Evolutionary conservation across 2,329 filamentous ascomycete genomes (phyloP), one percentile per base, ranked within the genome.

Genomic region (Pseudocercospora vitis): DNA sequence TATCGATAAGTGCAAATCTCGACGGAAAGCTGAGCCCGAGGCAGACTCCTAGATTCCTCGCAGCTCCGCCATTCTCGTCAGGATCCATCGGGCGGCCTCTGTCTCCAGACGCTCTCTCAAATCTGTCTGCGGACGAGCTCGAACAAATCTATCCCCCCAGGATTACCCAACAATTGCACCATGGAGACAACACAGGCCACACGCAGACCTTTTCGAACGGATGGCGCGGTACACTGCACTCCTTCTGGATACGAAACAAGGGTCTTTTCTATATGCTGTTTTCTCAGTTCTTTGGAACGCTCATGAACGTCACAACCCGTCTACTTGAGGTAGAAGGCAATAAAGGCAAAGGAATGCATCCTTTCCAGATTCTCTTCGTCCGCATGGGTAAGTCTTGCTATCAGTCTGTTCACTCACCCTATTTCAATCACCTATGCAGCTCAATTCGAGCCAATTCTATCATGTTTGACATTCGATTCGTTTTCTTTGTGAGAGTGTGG

Each of bases 221-320:
- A 19, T 64, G 62, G 59, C 52, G 63, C 48, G 57, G 33, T 18
- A 60, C 35, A 33, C 45, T 67, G 2, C 44, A 53, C 12, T 61
- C 65, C 11, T 76, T 82, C 59, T 90, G 86, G 86, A 59, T 71
- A 3, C 74, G 76, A 50, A 91, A 94, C 65, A 85, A 86, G 61
- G 88, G 88, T 1, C 79, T 91, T 16, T 75, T 87, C 18, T 76
- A 91, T 39, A 88, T 96, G 37, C 76, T 91, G 14, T 57, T 86
- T 2, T 81, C 89, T 0, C 90, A 95, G 70, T 75, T 94, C 29
- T 96, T 96, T 63, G 89, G 86, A 1, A 85, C 87, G 0, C 72
- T 88, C 48, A 96, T 96, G 91, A 95, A 94, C 68, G 82, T 95
- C 7, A 84, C 84, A 33, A 88, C 89, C 0, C 80, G 90, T 16